These are phyloP conservation scores for Alternaria sp. DNA, from an alignment of 2,329 filamentous ascomycete species.

Conservation along the genomic window DNA sequence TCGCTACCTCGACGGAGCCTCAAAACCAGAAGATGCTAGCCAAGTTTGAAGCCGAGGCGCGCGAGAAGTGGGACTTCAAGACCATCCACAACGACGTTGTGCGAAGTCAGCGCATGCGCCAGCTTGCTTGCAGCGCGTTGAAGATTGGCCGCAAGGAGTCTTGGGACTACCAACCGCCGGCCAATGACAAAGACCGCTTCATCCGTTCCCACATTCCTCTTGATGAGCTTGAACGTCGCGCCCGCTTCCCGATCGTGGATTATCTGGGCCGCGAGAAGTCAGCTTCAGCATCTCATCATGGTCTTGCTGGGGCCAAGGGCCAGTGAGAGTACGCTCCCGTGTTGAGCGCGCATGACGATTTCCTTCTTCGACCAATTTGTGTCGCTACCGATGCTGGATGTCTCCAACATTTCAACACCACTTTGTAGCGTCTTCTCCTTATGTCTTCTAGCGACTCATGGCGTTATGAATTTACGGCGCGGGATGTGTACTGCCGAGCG, in stretches of 20 bases:
- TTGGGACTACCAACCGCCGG: slow-evolving; percentile 85
- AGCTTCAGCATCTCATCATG: slow-evolving; percentile 45
- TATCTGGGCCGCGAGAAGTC: slow-evolving; percentile 51
- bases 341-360: background rate
- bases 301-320: slow-evolving; percentile 46
- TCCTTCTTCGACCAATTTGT: background rate
- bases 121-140: slow-evolving; percentile 81
- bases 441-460: slow-evolving; percentile 10
- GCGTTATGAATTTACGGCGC: slow-evolving; percentile 6
- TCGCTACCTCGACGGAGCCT: slow-evolving; percentile 59
- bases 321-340: slow-evolving; percentile 28
- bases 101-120: slow-evolving; percentile 78
- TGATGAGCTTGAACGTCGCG: slow-evolving; percentile 79
- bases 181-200: slow-evolving; percentile 73
- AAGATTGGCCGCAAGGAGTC: slow-evolving; percentile 71
- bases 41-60: slow-evolving; percentile 77
- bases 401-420: background rate
- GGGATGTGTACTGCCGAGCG: background rate
- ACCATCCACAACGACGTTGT: slow-evolving; percentile 78
- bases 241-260: slow-evolving; percentile 71
- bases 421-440: background rate
- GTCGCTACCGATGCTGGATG: background rate
- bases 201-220: slow-evolving; percentile 85
- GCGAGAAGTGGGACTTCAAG: slow-evolving; percentile 80
- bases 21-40: slow-evolving; percentile 54